Conservation (phyloP, 2,329 filamentous ascomycete species). For the Colletotrichum chrysophilum region DNA sequence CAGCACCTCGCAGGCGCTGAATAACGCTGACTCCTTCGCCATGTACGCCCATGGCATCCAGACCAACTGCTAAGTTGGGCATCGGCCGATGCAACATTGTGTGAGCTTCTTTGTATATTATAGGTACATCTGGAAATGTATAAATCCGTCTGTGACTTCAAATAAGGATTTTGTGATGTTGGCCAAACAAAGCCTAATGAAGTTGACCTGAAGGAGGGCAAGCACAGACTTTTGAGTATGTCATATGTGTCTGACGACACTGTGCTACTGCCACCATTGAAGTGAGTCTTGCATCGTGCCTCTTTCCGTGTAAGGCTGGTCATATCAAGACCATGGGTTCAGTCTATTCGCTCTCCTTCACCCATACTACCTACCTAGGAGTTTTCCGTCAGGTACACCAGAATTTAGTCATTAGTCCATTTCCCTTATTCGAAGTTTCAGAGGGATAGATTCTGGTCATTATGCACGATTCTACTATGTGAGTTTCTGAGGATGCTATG, state of each 20-base stretch:
- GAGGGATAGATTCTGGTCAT: too few species aligned
- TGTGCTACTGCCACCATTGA: neutral
- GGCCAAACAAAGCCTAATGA: neutral
- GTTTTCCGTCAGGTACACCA: too few species aligned
- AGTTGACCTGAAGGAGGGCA: neutral
- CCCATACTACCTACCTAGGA: neutral
- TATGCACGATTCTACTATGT: too few species aligned
- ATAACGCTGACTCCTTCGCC: conserved; percentile 22
- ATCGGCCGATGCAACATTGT: neutral
- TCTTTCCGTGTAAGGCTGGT: neutral
- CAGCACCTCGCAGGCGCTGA: conserved; percentile 9
- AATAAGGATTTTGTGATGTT: accelerated
- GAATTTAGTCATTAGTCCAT: too few species aligned
- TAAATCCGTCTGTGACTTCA: neutral
- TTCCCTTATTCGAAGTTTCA: too few species aligned
- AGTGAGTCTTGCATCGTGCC: neutral
- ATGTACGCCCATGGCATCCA: conserved; percentile 19
- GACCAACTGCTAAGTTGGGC: neutral
- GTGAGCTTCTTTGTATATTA: neutral
- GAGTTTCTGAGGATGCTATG: too few species aligned
- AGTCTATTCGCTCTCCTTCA: neutral
- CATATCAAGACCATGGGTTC: accelerated
- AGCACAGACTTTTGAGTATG: accelerated
- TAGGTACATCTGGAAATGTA: neutral
- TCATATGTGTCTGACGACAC: neutral